Evolutionary conservation across 768 basidiomycete genomes (phyloP), one percentile per base, ranked within the genome.

Genomic region (Mrakia blollopis): DNA sequence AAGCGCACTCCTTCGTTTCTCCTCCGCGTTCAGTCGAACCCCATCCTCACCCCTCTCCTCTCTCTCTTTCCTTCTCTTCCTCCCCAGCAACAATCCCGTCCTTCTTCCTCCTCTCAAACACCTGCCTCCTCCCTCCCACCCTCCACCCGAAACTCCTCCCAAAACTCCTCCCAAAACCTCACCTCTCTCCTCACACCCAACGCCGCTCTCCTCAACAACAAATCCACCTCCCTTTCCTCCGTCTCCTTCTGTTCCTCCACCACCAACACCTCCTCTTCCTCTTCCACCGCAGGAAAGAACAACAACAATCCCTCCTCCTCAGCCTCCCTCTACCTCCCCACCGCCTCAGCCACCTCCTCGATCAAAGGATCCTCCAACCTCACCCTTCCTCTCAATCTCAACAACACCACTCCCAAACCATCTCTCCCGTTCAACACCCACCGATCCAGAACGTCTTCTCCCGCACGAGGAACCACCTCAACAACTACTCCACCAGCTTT

Each of bases 191-290:
- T 68, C 57, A 35, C 50, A 50, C 67, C 68, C 75, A 44, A 30
- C 70, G 60, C 50, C n/a, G 32, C 75, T 68, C 52, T 54, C 50
- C 69, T 67, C 23, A 52, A 68, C 47, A 32, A n/a, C 52, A 50
- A 50, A 35, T 69, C 37, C 62, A 67, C 68, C 74, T 37, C n/a
- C n/a, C n/a, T n/a, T n/a, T n/a, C 35, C 62, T 67, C 63, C n/a
- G 67, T 62, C 69, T 72, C 47, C 77, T 73, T 37, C 77, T 39
- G 35, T 39, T 39, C 65, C 35, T 39, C 65, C 21, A 25, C 39
- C 1, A 25, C 21, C 65, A 41, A 32, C 78, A 30, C 69, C 25
- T 21, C 54, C n/a, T n/a, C n/a, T n/a, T n/a, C n/a, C n/a, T n/a
- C n/a, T n/a, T n/a, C n/a, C n/a, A 25, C 21, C 65, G n/a, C 39